phyloP scores from a whole-genome alignment of 768 basidiomycete species.

The Pleurotus tuber-regium region DNA sequence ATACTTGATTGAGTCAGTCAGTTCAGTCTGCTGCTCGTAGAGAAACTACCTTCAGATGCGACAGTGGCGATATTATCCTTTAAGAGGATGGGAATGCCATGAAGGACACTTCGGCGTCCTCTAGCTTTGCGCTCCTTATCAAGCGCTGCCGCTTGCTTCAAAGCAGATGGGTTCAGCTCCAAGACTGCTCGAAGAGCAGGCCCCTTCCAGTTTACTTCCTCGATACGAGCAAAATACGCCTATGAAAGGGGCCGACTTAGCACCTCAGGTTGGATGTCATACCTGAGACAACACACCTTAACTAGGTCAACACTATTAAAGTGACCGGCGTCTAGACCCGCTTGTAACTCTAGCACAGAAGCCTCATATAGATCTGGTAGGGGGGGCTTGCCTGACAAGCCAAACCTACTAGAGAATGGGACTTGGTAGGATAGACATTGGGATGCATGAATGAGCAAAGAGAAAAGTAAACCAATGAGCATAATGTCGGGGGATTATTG shows the following conservation, averaged over 20 bases:
- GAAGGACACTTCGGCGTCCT: conserved; percentile 45
- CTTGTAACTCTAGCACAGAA: conserved; percentile 51
- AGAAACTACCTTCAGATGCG: conserved; percentile 37
- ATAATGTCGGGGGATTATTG: no score
- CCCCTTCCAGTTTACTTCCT: conserved; percentile 65
- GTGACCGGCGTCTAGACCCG: conserved; percentile 43
- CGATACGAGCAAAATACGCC: conserved; percentile 67
- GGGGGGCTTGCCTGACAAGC: no score
- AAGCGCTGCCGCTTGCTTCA: conserved; percentile 47
- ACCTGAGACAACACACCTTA: conserved; percentile 33
- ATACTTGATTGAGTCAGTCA: neutral
- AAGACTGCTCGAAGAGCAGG: conserved; percentile 56
- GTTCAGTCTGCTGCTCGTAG: neutral
- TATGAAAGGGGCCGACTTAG: conserved; percentile 18
- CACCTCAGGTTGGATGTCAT: neutral
- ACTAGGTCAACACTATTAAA: conserved; percentile 65
- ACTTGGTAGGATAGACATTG: no score
- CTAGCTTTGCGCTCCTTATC: conserved; percentile 40
- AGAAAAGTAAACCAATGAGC: no score
- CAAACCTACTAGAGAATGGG: no score
- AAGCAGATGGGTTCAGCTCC: conserved; percentile 54
- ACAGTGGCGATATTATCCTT: conserved; percentile 45
- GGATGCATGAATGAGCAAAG: no score
- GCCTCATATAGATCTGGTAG: conserved; percentile 63
- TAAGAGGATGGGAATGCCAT: conserved; percentile 53